Evolutionary conservation across 352 stramenopile genomes (phyloP), one percentile per base, ranked within the genome.

Genomic region (Pythium sp.): DNA sequence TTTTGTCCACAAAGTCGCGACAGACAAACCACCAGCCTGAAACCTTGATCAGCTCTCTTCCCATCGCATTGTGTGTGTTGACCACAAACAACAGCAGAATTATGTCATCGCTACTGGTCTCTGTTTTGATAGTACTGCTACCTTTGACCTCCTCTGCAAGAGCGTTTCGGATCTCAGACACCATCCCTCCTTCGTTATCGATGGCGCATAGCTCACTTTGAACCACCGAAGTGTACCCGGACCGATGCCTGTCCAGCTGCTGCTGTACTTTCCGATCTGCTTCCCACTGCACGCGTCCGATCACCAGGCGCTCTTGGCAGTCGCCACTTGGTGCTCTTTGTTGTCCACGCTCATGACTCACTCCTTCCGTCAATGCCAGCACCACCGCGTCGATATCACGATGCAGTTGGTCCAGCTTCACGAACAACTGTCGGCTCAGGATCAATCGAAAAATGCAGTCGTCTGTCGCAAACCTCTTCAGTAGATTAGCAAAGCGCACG

Each of bases 401-500:
- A 15, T 58, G 53, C 24, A 62, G 5, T 8, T 59, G 63, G 20
- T 62, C 51, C 8, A 68, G 26, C 26, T 62, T 62, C 36, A 68
- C 63, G 22, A 56, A 51, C 22, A 68, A 32, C 63, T 68, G 63
- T 24, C 53, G 53, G 14, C 34, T 68, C 36, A 68, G 18, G 4
- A 68, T 56, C 51, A 68, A 20, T 0, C 63, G 63, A 38, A 68
- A 62, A 5, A 56, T 6, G 32, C 34, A 28, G 11, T 68, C 63
- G 20, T 62, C 63, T 11, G 49, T 18, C 24, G 63, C 54, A 12
- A 55, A 62, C 49, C 11, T 41, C 4, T 26, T 24, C 22, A 68
- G 53, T 5, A 51, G 36, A 2, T 8, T 5, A 1, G 18, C 2
- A n/a, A 62, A 62, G 24, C 36, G 63, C 36, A 56, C 28, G 20